Conservation (phyloP, 169 alveolate genomes). For the Plasmodium vinckei region DNA sequence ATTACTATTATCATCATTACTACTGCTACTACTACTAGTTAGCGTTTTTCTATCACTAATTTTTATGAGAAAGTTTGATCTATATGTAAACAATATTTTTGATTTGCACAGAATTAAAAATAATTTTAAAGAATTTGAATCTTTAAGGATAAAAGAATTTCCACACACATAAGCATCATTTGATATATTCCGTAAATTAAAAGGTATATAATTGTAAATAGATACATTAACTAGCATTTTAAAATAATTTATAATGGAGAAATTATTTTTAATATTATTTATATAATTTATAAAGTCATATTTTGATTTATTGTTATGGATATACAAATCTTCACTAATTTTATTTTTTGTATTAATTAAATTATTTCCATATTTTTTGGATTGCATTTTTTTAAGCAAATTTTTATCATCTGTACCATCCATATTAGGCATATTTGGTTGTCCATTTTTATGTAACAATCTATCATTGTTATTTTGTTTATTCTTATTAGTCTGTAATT, state of each 20-base stretch:
- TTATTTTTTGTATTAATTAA: slow-evolving; percentile 18
- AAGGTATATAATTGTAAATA: slow-evolving; percentile 48
- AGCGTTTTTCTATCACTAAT: slow-evolving; percentile 24
- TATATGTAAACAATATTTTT: slow-evolving; percentile 58
- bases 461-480: neutral
- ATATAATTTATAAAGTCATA: slow-evolving; percentile 48
- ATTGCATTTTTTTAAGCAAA: neutral
- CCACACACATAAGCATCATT: slow-evolving; percentile 44
- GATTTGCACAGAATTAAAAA: slow-evolving; percentile 64
- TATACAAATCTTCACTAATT: neutral
- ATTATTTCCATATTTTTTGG: slow-evolving; percentile 22
- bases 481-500: neutral
- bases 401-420: neutral
- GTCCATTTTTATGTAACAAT: neutral
- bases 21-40: slow-evolving; percentile 7
- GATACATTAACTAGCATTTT: slow-evolving; percentile 57
- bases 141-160: slow-evolving; percentile 31
- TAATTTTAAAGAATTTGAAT: slow-evolving; percentile 29
- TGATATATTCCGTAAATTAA: slow-evolving; percentile 44
- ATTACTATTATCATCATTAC: neutral
- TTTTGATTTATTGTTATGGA: slow-evolving; percentile 25
- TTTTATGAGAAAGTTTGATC: slow-evolving; percentile 62
- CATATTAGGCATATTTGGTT: neutral
- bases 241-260: slow-evolving; percentile 52
- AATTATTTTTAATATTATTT: slow-evolving; percentile 32